Evolutionary conservation across 495 filamentous ascomycete species (phyloP), one percentile per base, ranked within the genome.

Genomic region (Letharia columbiana): DNA sequence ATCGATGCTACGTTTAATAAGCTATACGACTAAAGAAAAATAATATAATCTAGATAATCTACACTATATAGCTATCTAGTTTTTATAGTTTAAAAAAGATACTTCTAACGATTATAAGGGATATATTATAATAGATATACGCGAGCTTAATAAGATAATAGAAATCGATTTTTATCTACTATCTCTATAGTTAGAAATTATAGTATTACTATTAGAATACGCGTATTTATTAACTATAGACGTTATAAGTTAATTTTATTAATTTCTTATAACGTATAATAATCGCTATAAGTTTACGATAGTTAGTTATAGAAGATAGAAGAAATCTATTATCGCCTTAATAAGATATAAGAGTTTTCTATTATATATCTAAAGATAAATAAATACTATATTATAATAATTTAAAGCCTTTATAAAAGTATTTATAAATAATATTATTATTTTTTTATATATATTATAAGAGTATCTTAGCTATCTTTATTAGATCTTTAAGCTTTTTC

Each of bases 51-150:
- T 17, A 62, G 0, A 20, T 10, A 70, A 15, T 44, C 23, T 33
- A 64, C 50, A 1, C 35, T 35, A 0, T 67, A 54, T 65, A 61
- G 39, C 4, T 71, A 58, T 37, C 61, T 45, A 0, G 44, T 70
- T 0, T 72, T 72, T 59, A 57, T 72, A 52, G 56, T 66, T n/a
- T 72, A 58, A 60, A 60, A 57, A 20, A 49, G n/a, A 57, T 40
- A 58, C 62, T 3, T 23, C 45, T 15, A 52, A 44, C 12, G 44
- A 50, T 4, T 6, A 13, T 33, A 67, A 63, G 59, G 39, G 35
- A 10, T 15, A 52, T 11, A 52, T 68, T 18, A 50, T 64, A 0
- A 47, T 64, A 31, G 31, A 64, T 64, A 64, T 64, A 49, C 35
- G 20, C 17, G 45, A 40, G 56, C 13, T 68, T 4, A 68, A 68